Evolutionary conservation across 768 basidiomycete genomes (phyloP), one percentile per base, ranked within the genome.

Genomic region (Suillus tomentosus): DNA sequence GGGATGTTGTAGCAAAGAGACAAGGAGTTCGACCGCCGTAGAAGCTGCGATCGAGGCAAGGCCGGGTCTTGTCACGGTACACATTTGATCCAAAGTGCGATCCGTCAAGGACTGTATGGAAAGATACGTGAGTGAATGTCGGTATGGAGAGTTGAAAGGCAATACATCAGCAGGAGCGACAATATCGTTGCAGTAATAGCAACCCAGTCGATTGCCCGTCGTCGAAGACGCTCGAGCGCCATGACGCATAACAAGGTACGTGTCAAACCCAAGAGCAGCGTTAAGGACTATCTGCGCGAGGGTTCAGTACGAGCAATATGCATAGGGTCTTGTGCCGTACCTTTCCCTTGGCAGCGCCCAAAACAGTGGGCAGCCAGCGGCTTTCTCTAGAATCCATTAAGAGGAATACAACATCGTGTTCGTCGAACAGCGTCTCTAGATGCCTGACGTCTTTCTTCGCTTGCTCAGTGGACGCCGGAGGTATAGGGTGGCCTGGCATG

Each of bases 351-450:
- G 88, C 84, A 0, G 91, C 87, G 0, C 88, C 91, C 15, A 99
- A 76, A 13, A 99, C 87, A 0, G 94, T 97, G 13, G 96, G 97
- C 58, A 99, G 78, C 97, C 97, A 99, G 53, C 97, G 79, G 69
- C 94, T 95, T 76, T 99, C 97, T 42, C 96, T 81, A n/a, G 95
- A 98, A 73, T 99, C 97, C 97, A 98, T 99, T 27, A 99, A 81
- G 39, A 98, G 80, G 76, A 95, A 99, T 3, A 98, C 82, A 0
- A 82, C 96, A 71, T 99, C 97, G 71, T 99, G 96, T 19, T 82
- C 80, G 37, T 91, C 88, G 63, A 99, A 83, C 17, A 99, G 84
- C 31, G 81, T 74, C 70, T 96, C 94, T 10, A 99, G 83, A 68
- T 81, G 79, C 39, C 77, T 77, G 0, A 98, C 87, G 67, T 94